Base-by-base conservation (phyloP, 345 rosid genomes). In the Anastatica hierochuntica region DNA sequence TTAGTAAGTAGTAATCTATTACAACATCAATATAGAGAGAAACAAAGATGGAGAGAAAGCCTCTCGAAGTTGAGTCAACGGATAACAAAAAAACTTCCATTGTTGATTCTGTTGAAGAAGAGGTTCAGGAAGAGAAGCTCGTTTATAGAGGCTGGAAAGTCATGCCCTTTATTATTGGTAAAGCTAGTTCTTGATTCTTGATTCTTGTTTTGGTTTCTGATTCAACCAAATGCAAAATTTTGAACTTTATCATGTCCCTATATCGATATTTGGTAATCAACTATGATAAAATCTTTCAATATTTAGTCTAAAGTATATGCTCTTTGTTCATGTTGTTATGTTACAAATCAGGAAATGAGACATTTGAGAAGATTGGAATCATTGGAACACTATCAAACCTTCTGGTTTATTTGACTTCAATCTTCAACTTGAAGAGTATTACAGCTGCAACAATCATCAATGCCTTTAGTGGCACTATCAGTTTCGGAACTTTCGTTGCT, bases 351-450 rank as follows among this genome's bases (percentile, higher is more conserved):
- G 79, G 79, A 50, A 88, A 88, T 60, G 85, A 82, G 72, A 77
- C 89, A 1, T 84, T 88, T 62, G 96, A 88, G 84, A 88, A 84
- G 76, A 78, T 84, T 14, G 96, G 94, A 36, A 87, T 85, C 15
- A 75, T 88, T 9, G 90, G 96, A 12, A 82, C 94, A 5, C 56
- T 88, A 23, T 73, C 88, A 38, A 88, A 88, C 66, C 75, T 88
- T 49, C 52, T 88, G 72, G 77, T 88, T 61, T 88, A 84, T 48
- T 76, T 88, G 12, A 84, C 96, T 0, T 33, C 77, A 30, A 90
- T 80, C 33, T 88, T 88, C 75, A 77, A 88, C 80, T 31, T 82
- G 74, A 72, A 77, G 67, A 82, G 69, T 70, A 68, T 82, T 8
- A 74, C 84, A 2, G 90, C 96, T 48, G 86, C 85, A 37, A 88